These are phyloP conservation scores for Syzygium aromaticum DNA, from an alignment of 345 rosid genomes.

Conservation along the genomic window DNA sequence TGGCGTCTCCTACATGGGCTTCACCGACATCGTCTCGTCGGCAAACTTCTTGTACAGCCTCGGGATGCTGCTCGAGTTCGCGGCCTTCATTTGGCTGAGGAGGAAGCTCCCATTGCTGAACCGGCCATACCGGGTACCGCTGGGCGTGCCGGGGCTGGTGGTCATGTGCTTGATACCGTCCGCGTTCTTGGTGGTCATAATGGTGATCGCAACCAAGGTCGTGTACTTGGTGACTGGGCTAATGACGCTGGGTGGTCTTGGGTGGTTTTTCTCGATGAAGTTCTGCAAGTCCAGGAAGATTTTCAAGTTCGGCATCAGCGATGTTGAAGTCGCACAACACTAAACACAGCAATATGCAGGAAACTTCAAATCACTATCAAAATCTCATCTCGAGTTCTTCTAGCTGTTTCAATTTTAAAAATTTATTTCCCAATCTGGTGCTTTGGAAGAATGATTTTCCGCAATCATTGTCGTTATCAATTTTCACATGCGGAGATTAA, in stretches of 20 bases:
- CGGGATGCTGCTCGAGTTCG: constrained; percentile 50
- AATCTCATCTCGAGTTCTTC: background rate
- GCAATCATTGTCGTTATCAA: background rate
- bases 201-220: constrained; percentile 31
- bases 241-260: constrained; percentile 41
- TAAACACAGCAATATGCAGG: background rate
- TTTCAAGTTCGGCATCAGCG: constrained; percentile 3
- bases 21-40: constrained; percentile 32
- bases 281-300: constrained; percentile 24
- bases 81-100: constrained; percentile 42
- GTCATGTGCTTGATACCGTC: constrained; percentile 46
- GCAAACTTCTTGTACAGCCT: constrained; percentile 42
- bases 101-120: constrained; percentile 23
- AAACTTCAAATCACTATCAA: background rate
- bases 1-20: constrained; percentile 32
- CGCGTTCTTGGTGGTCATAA: constrained; percentile 28
- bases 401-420: background rate
- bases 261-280: constrained; percentile 35
- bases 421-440: background rate
- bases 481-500: background rate
- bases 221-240: constrained; percentile 34
- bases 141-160: constrained; percentile 28
- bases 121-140: constrained; percentile 33
- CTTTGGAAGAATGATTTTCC: background rate
- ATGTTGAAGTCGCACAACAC: background rate